These are phyloP conservation scores for Mortierella antarctica DNA, from an alignment of 192 early-diverging fungal species.

Conservation along the genomic window DNA sequence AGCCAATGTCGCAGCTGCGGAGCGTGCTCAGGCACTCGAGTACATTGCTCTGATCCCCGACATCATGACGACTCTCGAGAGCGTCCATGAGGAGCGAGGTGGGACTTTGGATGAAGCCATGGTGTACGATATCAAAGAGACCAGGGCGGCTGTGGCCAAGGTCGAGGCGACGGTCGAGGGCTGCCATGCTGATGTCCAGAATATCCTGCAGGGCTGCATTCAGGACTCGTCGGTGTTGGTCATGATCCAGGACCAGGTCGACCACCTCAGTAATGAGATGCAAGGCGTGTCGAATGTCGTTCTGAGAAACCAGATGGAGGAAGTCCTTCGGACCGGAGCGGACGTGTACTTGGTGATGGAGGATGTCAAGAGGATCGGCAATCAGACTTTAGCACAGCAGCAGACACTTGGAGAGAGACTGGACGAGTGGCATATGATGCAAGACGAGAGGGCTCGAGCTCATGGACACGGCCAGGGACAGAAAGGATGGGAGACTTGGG, in stretches of 20 bases:
- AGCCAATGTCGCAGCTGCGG: not conserved
- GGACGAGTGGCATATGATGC: conserved; percentile 9
- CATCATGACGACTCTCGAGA: conserved; percentile 16
- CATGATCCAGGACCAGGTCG: not conserved
- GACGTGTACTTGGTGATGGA: conserved; percentile 1
- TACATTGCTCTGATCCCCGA: conserved; percentile 11
- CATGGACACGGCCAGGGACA: conserved; percentile 9
- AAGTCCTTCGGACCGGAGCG: not conserved
- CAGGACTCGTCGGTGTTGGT: conserved; percentile 12
- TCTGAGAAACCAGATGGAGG: not conserved
- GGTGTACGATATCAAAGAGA: not conserved
- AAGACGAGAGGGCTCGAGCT: not conserved
- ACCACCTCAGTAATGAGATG: not conserved
- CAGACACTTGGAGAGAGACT: conserved; percentile 6
- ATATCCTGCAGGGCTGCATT: conserved; percentile 3
- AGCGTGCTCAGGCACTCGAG: not conserved
- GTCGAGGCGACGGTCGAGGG: not conserved
- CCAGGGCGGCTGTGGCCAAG: not conserved
- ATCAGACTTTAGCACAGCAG: not conserved
- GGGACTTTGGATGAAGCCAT: not conserved
- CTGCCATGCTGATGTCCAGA: conserved; percentile 7
- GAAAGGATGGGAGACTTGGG: conserved; percentile 1
- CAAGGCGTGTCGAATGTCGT: not conserved
- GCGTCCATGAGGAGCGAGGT: not conserved
- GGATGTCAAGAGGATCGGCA: conserved; percentile 15